These are phyloP conservation scores for Tetrapisispora fleetii DNA, from an alignment of 805 yeast genomes.

Conservation along the genomic window DNA sequence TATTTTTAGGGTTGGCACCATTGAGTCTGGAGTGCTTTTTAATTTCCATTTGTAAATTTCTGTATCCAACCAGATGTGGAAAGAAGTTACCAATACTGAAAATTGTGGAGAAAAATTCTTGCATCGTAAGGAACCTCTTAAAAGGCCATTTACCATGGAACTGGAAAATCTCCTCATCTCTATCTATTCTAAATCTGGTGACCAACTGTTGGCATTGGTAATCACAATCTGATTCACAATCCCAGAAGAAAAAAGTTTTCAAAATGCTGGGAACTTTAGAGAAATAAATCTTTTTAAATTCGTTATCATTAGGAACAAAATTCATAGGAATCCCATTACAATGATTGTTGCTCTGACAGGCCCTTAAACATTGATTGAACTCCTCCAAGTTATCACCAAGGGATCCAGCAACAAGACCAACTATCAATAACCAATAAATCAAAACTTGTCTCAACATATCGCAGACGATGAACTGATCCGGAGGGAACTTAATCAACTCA, in stretches of 20 bases:
- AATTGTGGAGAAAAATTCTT: slow-evolving; percentile 71
- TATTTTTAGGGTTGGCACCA: not conserved
- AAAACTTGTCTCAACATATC: not conserved
- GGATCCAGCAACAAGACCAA: slow-evolving; percentile 25
- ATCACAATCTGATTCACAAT: slow-evolving; percentile 75
- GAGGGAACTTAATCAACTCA: no score
- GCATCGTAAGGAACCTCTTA: slow-evolving; percentile 61
- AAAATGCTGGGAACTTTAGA: slow-evolving; percentile 27
- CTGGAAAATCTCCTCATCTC: slow-evolving; percentile 55
- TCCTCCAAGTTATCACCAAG: slow-evolving; percentile 54
- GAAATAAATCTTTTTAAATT: slow-evolving; percentile 15
- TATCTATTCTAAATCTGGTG: slow-evolving; percentile 42
- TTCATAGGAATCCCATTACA: slow-evolving; percentile 16
- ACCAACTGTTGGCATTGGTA: slow-evolving; percentile 81
- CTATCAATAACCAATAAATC: not conserved
- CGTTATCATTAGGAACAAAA: slow-evolving; percentile 13
- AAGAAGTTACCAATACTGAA: slow-evolving; percentile 66
- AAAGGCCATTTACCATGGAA: slow-evolving; percentile 99
- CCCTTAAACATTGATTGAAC: slow-evolving; percentile 44
- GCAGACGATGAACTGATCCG: not conserved
- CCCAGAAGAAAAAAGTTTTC: slow-evolving; percentile 52
- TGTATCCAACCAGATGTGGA: slow-evolving; percentile 49
- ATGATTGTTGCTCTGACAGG: slow-evolving; percentile 33
- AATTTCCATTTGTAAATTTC: slow-evolving; percentile 19
- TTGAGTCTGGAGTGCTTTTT: not conserved